Evolutionary conservation across 2,329 filamentous ascomycete species (phyloP).

Genomic region (Penicillium sp.): DNA sequence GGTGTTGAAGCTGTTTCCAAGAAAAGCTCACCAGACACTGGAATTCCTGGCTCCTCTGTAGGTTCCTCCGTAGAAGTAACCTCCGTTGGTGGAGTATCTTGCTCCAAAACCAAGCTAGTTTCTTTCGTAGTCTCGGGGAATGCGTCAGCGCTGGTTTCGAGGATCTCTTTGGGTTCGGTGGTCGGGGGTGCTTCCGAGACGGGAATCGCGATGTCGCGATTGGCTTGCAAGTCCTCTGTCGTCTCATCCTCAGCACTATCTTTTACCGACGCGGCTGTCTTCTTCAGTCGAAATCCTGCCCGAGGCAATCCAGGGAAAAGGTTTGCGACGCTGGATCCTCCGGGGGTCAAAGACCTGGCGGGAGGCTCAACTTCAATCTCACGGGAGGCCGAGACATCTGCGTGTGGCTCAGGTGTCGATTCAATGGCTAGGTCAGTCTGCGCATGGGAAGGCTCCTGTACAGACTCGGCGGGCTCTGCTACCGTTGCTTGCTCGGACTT

Average conservation of each 20-base stretch:
- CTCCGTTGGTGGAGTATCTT: slow-evolving; percentile 4
- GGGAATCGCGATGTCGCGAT: slow-evolving; percentile 49
- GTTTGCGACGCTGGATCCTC: slow-evolving; percentile 31
- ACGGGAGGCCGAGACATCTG: slow-evolving; percentile 14
- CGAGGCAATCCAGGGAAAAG: slow-evolving; percentile 40
- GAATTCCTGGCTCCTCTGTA: slow-evolving; percentile 10
- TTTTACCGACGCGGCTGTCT: slow-evolving; percentile 31
- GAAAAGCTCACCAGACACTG: slow-evolving; percentile 27
- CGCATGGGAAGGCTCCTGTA: slow-evolving; percentile 10
- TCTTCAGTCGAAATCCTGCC: slow-evolving; percentile 29
- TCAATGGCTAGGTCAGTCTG: slow-evolving; percentile 8
- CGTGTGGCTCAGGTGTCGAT: neutral
- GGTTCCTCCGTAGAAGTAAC: slow-evolving; percentile 6
- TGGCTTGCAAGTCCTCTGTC: slow-evolving; percentile 26
- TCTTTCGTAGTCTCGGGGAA: slow-evolving; percentile 4
- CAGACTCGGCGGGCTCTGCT: slow-evolving; percentile 5
- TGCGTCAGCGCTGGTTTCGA: slow-evolving; percentile 30
- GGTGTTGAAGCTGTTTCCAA: slow-evolving; percentile 16
- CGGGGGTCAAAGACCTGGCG: slow-evolving; percentile 19
- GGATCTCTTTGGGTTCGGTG: slow-evolving; percentile 42
- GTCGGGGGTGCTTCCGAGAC: slow-evolving; percentile 46
- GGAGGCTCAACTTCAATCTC: slow-evolving; percentile 23
- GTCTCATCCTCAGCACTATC: slow-evolving; percentile 44
- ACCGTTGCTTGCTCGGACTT: slow-evolving; percentile 22
- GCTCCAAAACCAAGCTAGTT: slow-evolving; percentile 6